phyloP scores from a whole-genome alignment of 2,329 filamentous ascomycete genomes.

The Sporothrix humicola region DNA sequence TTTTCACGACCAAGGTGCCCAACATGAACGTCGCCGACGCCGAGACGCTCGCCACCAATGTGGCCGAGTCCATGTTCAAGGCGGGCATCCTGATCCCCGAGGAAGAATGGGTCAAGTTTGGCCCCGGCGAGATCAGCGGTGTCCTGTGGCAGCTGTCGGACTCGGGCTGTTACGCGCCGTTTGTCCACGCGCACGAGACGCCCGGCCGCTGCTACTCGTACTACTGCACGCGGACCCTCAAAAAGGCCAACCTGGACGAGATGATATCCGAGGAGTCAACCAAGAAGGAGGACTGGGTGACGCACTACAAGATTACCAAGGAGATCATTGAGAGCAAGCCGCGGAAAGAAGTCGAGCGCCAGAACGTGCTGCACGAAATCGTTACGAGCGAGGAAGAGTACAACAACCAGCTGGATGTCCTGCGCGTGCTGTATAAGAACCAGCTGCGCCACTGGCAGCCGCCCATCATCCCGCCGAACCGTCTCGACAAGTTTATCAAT shows the following conservation, averaged over 20 bases:
- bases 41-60: slow-evolving; percentile 78
- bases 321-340: slow-evolving; percentile 72
- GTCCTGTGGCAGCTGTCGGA: slow-evolving; percentile 94
- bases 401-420: slow-evolving; percentile 85
- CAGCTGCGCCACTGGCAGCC: slow-evolving; percentile 74
- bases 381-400: slow-evolving; percentile 91
- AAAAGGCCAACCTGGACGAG: slow-evolving; percentile 87
- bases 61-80: slow-evolving; percentile 79
- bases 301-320: slow-evolving; percentile 83
- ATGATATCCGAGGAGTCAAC: slow-evolving; percentile 70
- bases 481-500: slow-evolving; percentile 77
- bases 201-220: slow-evolving; percentile 87
- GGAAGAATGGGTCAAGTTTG: slow-evolving; percentile 98
- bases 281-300: slow-evolving; percentile 82
- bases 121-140: slow-evolving; percentile 78
- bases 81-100: slow-evolving; percentile 80
- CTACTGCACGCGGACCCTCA: slow-evolving; percentile 90
- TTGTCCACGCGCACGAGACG: slow-evolving; percentile 73
- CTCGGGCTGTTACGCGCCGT: slow-evolving; percentile 86
- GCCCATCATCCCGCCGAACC: slow-evolving; percentile 78
- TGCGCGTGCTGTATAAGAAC: slow-evolving; percentile 85
- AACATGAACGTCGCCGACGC: slow-evolving; percentile 99
- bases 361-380: slow-evolving; percentile 95
- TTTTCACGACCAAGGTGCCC: slow-evolving; percentile 94
- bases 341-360: slow-evolving; percentile 88